Percentiles rank a stretch among this genome's conserved stretches.
phyloP scores from a whole-genome alignment of 176 grass and related monocot genomes.

The Lolium multiflorum region DNA sequence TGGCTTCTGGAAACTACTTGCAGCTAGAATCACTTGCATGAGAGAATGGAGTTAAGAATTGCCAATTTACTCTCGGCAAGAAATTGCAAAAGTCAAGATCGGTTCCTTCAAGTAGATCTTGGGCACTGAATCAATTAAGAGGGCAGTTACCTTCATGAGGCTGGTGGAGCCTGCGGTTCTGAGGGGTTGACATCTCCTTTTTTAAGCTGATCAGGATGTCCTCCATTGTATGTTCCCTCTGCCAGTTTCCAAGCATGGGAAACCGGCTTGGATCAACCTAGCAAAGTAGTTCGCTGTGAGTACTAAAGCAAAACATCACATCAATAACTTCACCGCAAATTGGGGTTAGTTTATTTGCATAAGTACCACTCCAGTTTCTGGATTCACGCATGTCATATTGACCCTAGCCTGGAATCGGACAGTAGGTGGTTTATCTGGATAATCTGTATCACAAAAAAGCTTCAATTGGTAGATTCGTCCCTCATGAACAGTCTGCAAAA shows the following conservation, averaged over 20 bases:
- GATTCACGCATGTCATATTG: constrained; percentile 74
- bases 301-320: constrained; percentile 36
- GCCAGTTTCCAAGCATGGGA: constrained; percentile 90
- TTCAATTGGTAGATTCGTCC: constrained; percentile 84
- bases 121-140: constrained; percentile 27
- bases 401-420: constrained; percentile 75
- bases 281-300: constrained; percentile 30
- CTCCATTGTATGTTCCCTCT: constrained; percentile 90
- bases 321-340: constrained; percentile 14
- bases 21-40: constrained; percentile 1
- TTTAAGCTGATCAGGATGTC: constrained; percentile 79
- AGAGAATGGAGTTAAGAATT: background rate
- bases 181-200: constrained; percentile 88
- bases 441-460: constrained; percentile 76
- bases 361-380: constrained; percentile 74
- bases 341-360: background rate
- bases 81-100: background rate
- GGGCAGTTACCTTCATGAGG: constrained; percentile 74
- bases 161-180: constrained; percentile 84
- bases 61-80: constrained; percentile 24
- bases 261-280: constrained; percentile 86
- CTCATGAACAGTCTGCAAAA: constrained; percentile 77
- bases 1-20: background rate
- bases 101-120: constrained; percentile 15
- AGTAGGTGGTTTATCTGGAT: constrained; percentile 79